Conservation (phyloP, 2,329 filamentous ascomycete species). For the Claviceps purpurea region DNA sequence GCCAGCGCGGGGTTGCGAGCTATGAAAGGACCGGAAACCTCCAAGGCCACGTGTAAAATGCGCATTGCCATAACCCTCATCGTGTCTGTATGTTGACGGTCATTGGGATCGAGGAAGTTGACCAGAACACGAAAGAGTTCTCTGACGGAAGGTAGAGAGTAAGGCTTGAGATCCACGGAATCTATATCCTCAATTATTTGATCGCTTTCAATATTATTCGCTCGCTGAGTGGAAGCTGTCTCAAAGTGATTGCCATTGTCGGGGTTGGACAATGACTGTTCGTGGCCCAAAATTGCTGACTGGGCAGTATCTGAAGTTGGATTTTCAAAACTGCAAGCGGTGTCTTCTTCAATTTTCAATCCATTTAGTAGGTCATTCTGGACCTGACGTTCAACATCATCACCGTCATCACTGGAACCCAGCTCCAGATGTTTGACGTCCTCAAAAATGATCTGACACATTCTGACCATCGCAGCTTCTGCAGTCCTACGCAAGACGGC, state of each 20-base stretch:
- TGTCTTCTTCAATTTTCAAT: constrained; percentile 63
- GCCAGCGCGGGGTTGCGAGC: constrained; percentile 82
- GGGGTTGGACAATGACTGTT: neutral
- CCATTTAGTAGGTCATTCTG: constrained; percentile 53
- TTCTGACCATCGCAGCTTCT: constrained; percentile 94
- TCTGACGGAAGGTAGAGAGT: constrained; percentile 84
- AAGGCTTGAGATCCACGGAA: constrained; percentile 60
- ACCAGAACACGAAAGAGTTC: constrained; percentile 91
- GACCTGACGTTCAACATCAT: constrained; percentile 51
- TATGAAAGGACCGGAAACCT: constrained; percentile 91
- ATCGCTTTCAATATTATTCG: constrained; percentile 13
- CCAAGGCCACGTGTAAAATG: constrained; percentile 92
- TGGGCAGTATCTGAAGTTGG: constrained; percentile 3
- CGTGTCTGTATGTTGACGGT: constrained; percentile 81
- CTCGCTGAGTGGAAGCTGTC: neutral
- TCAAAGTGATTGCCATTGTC: constrained; percentile 3
- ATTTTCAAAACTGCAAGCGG: constrained; percentile 5
- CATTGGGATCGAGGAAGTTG: constrained; percentile 84
- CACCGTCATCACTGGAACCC: constrained; percentile 54
- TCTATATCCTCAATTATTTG: constrained; percentile 26
- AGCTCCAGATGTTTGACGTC: constrained; percentile 77
- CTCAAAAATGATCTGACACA: constrained; percentile 98
- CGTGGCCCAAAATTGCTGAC: neutral
- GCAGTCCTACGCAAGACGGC: constrained; percentile 82
- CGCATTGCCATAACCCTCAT: constrained; percentile 96